Conservation (phyloP, 2,329 filamentous ascomycete genomes). For the Arthroderma sp. region DNA sequence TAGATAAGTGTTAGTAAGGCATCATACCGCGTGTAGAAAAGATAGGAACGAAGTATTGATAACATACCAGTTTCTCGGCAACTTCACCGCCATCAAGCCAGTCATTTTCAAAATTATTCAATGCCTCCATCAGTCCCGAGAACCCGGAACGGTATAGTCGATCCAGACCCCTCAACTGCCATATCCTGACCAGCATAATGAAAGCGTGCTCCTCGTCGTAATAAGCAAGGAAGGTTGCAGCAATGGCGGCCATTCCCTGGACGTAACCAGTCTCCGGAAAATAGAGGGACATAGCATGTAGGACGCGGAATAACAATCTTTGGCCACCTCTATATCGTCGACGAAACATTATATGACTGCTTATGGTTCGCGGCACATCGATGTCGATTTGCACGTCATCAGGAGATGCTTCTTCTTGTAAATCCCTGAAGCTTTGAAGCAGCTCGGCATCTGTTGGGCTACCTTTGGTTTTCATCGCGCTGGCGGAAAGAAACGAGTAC, state of each 20-base stretch:
- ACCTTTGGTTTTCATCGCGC: slow-evolving; percentile 52
- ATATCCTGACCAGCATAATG: slow-evolving; percentile 91
- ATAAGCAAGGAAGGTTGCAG: slow-evolving; percentile 86
- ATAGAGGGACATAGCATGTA: slow-evolving; percentile 84
- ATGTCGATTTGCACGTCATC: slow-evolving; percentile 97
- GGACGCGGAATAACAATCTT: slow-evolving; percentile 76
- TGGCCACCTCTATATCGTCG: slow-evolving; percentile 84
- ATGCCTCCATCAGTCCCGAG: slow-evolving; percentile 68
- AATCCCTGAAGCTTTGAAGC: slow-evolving; percentile 55
- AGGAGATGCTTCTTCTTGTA: slow-evolving; percentile 61
- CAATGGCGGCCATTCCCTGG: slow-evolving; percentile 91
- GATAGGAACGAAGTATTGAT: slow-evolving; percentile 4
- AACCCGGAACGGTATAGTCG: slow-evolving; percentile 76
- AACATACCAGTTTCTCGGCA: slow-evolving; percentile 62
- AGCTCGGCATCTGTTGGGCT: slow-evolving; percentile 58
- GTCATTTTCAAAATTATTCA: slow-evolving; percentile 69
- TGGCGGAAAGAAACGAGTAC: slow-evolving; percentile 79
- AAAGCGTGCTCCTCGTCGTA: slow-evolving; percentile 93
- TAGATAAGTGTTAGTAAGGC: neutral
- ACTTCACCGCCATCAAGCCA: slow-evolving; percentile 74
- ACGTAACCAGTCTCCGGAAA: slow-evolving; percentile 89
- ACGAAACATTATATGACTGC: slow-evolving; percentile 93
- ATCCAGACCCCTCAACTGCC: slow-evolving; percentile 76
- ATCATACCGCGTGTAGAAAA: neutral
- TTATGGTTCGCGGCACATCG: slow-evolving; percentile 90